Conservation (phyloP, 345 rosid genomes). For the Eucalyptus leucophloia region DNA sequence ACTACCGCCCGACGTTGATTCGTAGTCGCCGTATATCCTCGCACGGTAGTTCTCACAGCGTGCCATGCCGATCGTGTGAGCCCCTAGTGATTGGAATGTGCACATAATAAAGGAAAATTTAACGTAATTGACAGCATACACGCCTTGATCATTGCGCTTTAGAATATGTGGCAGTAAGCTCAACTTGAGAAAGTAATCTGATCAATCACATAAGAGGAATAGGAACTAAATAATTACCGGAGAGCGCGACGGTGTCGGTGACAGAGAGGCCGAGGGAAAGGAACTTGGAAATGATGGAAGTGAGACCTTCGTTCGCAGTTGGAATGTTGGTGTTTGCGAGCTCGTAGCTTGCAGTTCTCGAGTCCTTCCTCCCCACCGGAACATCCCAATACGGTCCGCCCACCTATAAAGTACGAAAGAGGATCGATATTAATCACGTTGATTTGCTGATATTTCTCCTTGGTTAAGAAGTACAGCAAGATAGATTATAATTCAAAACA, state of each 20-base stretch:
- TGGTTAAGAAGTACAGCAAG: background rate
- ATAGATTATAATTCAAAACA: background rate
- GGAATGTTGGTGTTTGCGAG: conserved; percentile 46
- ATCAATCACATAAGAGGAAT: background rate
- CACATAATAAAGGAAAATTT: background rate
- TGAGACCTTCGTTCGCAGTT: conserved; percentile 42
- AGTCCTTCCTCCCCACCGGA: conserved; percentile 89
- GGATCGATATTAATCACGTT: background rate
- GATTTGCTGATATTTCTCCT: background rate
- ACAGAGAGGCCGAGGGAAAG: conserved; percentile 65
- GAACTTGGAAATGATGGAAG: conserved; percentile 55
- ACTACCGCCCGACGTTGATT: conserved; percentile 22
- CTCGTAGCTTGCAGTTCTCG: conserved; percentile 51
- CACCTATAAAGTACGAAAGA: conserved; percentile 23
- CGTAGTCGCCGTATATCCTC: conserved; percentile 55
- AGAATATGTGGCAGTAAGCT: background rate
- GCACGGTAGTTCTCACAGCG: conserved; percentile 51
- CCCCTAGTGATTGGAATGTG: conserved; percentile 21
- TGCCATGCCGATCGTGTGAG: conserved; percentile 90
- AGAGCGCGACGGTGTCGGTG: conserved; percentile 74
- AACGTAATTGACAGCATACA: background rate
- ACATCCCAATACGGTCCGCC: conserved; percentile 98
- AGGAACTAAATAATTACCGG: conserved; percentile 23
- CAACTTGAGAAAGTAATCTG: background rate
- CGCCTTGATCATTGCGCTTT: background rate